Conservation (phyloP, 148 eudicot species). For the Gaultheria prostrata region DNA sequence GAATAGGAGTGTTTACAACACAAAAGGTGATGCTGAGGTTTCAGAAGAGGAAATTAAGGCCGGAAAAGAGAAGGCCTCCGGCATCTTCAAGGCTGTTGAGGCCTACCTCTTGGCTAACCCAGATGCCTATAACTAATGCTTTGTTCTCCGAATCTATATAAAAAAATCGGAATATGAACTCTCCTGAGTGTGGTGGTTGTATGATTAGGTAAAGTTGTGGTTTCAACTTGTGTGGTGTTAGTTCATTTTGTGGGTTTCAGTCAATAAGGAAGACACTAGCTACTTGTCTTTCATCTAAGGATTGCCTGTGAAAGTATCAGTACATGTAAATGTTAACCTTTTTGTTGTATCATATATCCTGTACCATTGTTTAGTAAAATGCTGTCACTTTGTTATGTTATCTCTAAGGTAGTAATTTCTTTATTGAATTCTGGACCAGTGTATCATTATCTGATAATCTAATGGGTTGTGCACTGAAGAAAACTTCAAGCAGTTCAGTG, state of each 20-base stretch:
- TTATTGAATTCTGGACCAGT: no score
- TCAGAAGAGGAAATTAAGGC: slow-evolving; percentile 15
- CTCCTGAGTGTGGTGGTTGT: not conserved
- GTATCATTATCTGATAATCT: no score
- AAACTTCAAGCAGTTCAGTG: no score
- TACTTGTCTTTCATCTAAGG: not conserved
- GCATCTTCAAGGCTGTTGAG: slow-evolving; percentile 22
- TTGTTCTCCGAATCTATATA: not conserved
- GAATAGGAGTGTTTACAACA: not conserved
- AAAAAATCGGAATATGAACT: not conserved
- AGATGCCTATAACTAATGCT: slow-evolving; percentile 5
- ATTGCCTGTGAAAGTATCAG: not conserved
- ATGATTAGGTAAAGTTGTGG: not conserved
- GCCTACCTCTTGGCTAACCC: slow-evolving; percentile 21
- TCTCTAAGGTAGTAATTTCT: no score
- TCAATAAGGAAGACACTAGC: not conserved
- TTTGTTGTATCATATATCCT: not conserved
- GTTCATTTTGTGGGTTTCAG: no score
- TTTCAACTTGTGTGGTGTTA: not conserved
- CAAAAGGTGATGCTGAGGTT: slow-evolving; percentile 15
- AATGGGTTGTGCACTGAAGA: no score
- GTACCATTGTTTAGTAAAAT: no score
- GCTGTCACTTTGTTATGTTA: no score
- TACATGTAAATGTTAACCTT: not conserved
- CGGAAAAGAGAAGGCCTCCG: slow-evolving; percentile 14